Evolutionary conservation across 2,329 filamentous ascomycete species (phyloP), one percentile per base, ranked within the genome.

Genomic region (Anthostomella pinea): DNA sequence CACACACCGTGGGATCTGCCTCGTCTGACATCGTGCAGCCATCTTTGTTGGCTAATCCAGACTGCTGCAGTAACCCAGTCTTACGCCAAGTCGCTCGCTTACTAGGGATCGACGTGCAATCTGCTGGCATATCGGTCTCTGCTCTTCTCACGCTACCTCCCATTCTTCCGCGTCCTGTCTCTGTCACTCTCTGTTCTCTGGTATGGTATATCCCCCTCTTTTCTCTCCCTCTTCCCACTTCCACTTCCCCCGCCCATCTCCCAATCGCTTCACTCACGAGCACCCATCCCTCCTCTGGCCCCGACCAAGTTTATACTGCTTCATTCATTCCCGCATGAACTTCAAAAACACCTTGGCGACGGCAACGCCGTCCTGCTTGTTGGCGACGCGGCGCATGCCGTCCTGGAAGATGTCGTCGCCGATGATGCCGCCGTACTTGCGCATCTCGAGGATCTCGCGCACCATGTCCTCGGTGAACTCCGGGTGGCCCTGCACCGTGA

Each of bases 401-500:
- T 87, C 83, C 38, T 78, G 64, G 49, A 78, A 91, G 42, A 83
- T 63, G 13, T 78, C 78, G 38, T 90, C 79, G 36, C 72, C 65
- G 46, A 95, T 85, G 15, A 93, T 70, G 1, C 86, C 87, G 30
- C 67, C 68, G 18, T 70, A 67, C 54, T 85, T 77, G 38, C 89
- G 73, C 41, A 73, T 65, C 42, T 75, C 70, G 36, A 91, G 63
- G 23, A 94, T 64, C 59, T 87, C 82, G 13, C 66, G 68, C 51
- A 89, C 77, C 47, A 94, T 89, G 11, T 79, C 73, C 41, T 73
- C 70, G 4, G 73, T 85, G 58, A 91, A 93, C 61, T 95, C 89
- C 1, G 88, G 89, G 60, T 95, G 88, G 5, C 87, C 88, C 66
- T 95, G 88, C 2, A 95, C 77, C 0, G 86, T 82, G 43, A 94